Conservation (phyloP, 495 filamentous ascomycete species). For the Bathelium albidoporum region DNA sequence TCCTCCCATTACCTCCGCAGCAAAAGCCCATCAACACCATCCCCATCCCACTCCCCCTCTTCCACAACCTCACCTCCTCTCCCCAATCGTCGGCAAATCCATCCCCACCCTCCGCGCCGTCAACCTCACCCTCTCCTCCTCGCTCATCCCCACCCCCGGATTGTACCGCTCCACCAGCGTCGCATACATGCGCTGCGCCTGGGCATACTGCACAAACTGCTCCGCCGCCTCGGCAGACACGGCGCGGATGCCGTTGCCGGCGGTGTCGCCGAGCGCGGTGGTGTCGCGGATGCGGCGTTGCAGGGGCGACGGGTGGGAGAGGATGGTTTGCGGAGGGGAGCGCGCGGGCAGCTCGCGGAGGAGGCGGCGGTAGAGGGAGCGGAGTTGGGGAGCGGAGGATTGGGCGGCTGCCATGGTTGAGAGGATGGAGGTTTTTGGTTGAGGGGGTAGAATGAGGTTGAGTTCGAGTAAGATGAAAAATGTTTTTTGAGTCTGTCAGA, state of each 20-base stretch:
- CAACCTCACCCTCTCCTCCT: constrained; percentile 74
- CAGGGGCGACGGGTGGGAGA: constrained; percentile 40
- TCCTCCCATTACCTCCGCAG: background rate
- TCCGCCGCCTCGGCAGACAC: constrained; percentile 44
- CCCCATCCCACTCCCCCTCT: background rate
- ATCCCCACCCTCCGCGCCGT: constrained; percentile 82
- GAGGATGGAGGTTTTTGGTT: background rate
- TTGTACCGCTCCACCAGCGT: constrained; percentile 84
- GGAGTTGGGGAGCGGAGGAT: constrained; percentile 32
- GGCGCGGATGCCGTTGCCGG: background rate
- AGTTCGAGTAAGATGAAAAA: background rate
- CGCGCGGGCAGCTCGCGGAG: constrained; percentile 82
- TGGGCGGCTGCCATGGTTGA: background rate
- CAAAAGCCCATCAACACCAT: no score
- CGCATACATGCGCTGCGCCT: constrained; percentile 71
- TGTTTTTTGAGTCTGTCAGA: background rate
- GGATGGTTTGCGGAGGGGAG: constrained; percentile 23
- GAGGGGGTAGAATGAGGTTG: background rate
- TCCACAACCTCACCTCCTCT: background rate
- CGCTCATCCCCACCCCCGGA: constrained; percentile 71
- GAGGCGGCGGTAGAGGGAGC: constrained; percentile 77
- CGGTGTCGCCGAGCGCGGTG: constrained; percentile 11
- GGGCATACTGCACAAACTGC: constrained; percentile 68
- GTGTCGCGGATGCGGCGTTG: constrained; percentile 35
- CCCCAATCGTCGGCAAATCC: constrained; percentile 58